Percentiles rank a stretch among this genome's conserved stretches.
Evolutionary conservation across 2,329 filamentous ascomycete species (phyloP).

Genomic region (Fusarium sp.): DNA sequence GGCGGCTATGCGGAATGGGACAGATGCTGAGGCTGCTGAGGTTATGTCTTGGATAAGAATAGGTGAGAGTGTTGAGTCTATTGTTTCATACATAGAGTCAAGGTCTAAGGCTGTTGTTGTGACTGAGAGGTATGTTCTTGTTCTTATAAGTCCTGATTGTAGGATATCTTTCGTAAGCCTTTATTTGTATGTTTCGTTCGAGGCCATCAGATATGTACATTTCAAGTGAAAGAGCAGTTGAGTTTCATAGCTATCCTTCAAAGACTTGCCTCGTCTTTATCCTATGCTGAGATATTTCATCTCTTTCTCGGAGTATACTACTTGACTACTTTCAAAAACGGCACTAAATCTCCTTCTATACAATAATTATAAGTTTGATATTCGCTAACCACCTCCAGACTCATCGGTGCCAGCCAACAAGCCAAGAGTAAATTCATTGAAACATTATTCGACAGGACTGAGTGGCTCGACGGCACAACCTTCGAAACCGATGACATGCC

Average conservation of each 20-base stretch:
- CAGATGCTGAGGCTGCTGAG: slow-evolving; percentile 22
- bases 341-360: neutral
- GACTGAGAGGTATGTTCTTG: slow-evolving; percentile 5
- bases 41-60: slow-evolving; percentile 30
- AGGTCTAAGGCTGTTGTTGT: slow-evolving; percentile 11
- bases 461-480: slow-evolving; percentile 12
- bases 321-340: too few relatives aligned
- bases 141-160: neutral
- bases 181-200: neutral
- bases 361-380: neutral
- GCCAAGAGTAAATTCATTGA: slow-evolving; percentile 24
- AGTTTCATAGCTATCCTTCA: too few relatives aligned
- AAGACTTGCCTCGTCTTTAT: neutral
- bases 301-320: accelerated
- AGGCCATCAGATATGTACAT: too few relatives aligned
- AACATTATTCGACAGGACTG: slow-evolving; percentile 16
- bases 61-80: slow-evolving; percentile 16
- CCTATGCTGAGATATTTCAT: neutral
- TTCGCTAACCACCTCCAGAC: neutral
- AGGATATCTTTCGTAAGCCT: neutral
- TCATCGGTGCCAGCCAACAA: neutral
- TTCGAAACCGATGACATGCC: neutral
- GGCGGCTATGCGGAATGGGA: slow-evolving; percentile 17
- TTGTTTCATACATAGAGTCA: slow-evolving; percentile 26
- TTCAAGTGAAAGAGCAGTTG: neutral